phyloP scores from a whole-genome alignment of 768 basidiomycete species.

The Kondoa malvinella region DNA sequence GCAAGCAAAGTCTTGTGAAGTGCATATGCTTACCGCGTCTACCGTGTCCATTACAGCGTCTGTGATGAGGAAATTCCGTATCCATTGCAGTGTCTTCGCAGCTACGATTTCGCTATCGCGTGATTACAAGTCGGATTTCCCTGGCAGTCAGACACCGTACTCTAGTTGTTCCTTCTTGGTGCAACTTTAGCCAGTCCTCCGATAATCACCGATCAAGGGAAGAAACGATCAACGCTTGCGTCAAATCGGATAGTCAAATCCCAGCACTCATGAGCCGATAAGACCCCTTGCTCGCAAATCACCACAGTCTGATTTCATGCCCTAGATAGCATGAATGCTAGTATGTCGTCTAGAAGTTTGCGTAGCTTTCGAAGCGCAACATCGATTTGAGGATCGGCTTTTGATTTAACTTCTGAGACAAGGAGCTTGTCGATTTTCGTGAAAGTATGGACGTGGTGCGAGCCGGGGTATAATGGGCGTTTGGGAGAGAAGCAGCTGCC shows the following conservation, averaged over 20 bases:
- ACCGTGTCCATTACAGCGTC: too few relatives aligned
- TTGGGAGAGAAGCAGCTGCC: not conserved
- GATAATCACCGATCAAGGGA: too few relatives aligned
- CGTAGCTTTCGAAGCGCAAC: not conserved
- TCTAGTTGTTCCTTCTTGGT: too few relatives aligned
- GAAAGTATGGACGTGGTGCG: not conserved
- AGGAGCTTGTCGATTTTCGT: not conserved
- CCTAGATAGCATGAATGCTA: not conserved
- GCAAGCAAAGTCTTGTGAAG: too few relatives aligned
- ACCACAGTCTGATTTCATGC: not conserved
- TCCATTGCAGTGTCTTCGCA: too few relatives aligned
- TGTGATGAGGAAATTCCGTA: too few relatives aligned
- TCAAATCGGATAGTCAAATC: not conserved
- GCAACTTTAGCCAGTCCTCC: too few relatives aligned
- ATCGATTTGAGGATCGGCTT: not conserved
- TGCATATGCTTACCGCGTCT: too few relatives aligned
- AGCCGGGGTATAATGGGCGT: not conserved
- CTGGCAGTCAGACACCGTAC: too few relatives aligned
- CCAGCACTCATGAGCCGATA: not conserved
- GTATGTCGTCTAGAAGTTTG: not conserved
- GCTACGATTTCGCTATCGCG: too few relatives aligned
- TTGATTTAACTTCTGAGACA: not conserved
- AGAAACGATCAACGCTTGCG: not conserved
- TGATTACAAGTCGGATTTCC: too few relatives aligned
- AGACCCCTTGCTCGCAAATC: not conserved